Conservation (phyloP, 805 yeast species). For the Cyberlindnera galapagoensis region DNA sequence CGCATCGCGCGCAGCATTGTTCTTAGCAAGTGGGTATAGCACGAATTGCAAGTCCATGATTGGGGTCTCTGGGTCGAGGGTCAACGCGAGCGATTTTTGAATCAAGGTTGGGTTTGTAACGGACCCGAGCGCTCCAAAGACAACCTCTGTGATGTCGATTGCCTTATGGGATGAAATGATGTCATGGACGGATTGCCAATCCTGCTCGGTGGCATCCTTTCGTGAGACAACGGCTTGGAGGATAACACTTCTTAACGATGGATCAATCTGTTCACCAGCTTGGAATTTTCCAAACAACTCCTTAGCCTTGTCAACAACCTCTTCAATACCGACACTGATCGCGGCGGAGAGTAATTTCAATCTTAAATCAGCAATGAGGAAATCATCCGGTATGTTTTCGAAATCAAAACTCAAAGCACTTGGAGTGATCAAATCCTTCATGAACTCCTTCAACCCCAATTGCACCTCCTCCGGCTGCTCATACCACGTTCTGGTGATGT, state of each 20-base stretch:
- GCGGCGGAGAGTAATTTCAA: conserved; percentile 55
- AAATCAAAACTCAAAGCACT: conserved; percentile 57
- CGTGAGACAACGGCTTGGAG: conserved; percentile 62
- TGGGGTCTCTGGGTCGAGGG: conserved; percentile 49
- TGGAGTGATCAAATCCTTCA: conserved; percentile 44
- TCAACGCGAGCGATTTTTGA: conserved; percentile 44
- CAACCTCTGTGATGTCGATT: conserved; percentile 60
- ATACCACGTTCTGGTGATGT: conserved; percentile 44
- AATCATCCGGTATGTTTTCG: conserved; percentile 46
- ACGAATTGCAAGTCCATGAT: conserved; percentile 76
- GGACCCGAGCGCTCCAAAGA: conserved; percentile 60
- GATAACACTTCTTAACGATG: conserved; percentile 64
- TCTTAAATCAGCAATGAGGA: conserved; percentile 60
- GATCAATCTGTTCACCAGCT: conserved; percentile 53
- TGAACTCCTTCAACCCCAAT: conserved; percentile 43
- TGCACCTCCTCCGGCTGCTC: conserved; percentile 42
- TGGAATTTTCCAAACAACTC: conserved; percentile 32
- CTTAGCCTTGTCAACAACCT: conserved; percentile 37
- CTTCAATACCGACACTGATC: conserved; percentile 41
- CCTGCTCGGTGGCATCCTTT: conserved; percentile 50
- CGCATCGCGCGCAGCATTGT: conserved; percentile 53
- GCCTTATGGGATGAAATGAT: conserved; percentile 55
- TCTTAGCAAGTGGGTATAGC: conserved; percentile 59
- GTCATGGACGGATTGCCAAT: conserved; percentile 52
- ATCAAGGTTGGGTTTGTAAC: conserved; percentile 46